Conservation (phyloP, 2,329 filamentous ascomycete genomes). For the Neospermospora avenae region DNA sequence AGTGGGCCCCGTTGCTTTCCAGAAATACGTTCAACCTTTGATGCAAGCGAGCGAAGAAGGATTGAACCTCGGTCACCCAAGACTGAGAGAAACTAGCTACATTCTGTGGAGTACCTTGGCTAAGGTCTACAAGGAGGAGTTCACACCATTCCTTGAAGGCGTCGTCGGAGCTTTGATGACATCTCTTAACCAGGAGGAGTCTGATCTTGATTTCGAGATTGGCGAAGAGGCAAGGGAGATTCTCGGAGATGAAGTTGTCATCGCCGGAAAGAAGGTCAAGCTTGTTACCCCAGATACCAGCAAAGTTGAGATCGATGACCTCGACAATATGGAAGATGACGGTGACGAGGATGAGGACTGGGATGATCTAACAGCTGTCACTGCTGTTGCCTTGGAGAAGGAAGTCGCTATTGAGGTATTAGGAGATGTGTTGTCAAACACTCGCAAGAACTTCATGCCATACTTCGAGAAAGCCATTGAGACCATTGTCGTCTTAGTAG, state of each 20-base stretch:
- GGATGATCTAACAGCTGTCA: conserved; percentile 80
- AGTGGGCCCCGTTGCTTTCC: conserved; percentile 81
- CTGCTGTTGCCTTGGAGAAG: conserved; percentile 89
- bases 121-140: conserved; percentile 86
- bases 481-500: conserved; percentile 73
- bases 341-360: conserved; percentile 80
- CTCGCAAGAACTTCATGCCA: conserved; percentile 73
- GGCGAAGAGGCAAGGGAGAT: conserved; percentile 72
- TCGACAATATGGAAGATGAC: conserved; percentile 60
- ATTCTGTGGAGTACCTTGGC: conserved; percentile 94
- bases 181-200: conserved; percentile 85
- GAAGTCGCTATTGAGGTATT: conserved; percentile 95
- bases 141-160: conserved; percentile 72
- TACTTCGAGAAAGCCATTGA: conserved; percentile 89
- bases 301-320: conserved; percentile 58
- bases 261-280: conserved; percentile 83
- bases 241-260: conserved; percentile 70
- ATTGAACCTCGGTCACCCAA: conserved; percentile 80
- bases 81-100: conserved; percentile 93
- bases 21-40: conserved; percentile 84
- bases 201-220: conserved; percentile 72
- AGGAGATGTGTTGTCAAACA: conserved; percentile 86
- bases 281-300: conserved; percentile 52
- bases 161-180: conserved; percentile 79
- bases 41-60: conserved; percentile 94